Percentiles rank a stretch among this genome's conserved stretches.
phyloP scores from a whole-genome alignment of 108 stramenopile genomes.

The Nannochloropsis salina region DNA sequence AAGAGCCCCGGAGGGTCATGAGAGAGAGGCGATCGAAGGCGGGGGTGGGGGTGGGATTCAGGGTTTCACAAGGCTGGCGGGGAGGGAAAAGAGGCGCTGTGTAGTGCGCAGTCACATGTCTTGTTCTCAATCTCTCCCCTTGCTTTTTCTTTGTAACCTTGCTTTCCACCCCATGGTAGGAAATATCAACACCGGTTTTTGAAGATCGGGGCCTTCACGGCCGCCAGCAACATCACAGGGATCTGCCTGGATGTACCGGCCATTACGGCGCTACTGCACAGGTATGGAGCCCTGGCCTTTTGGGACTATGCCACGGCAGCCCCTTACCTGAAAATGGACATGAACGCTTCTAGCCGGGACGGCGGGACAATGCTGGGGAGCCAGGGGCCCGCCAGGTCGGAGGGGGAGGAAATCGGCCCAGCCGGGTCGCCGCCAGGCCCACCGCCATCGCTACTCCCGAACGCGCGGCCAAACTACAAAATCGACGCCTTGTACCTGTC shows the following conservation, averaged over 20 bases:
- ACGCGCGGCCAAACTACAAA: slow-evolving; percentile 40
- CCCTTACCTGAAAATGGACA: slow-evolving; percentile 75
- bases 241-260: slow-evolving; percentile 67
- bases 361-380: neutral
- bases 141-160: neutral
- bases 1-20: neutral
- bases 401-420: neutral
- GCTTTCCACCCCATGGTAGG: neutral
- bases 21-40: neutral
- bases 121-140: neutral
- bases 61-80: neutral
- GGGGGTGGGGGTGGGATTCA: neutral
- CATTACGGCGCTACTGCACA: slow-evolving; percentile 67
- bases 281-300: slow-evolving; percentile 74
- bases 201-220: slow-evolving; percentile 74
- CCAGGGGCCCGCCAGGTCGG: neutral
- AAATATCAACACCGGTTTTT: slow-evolving; percentile 41
- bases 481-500: slow-evolving; percentile 60
- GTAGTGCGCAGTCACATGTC: neutral
- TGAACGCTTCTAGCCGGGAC: slow-evolving; percentile 60
- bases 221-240: slow-evolving; percentile 90
- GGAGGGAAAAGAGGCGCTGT: neutral
- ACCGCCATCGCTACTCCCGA: neutral
- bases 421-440: neutral
- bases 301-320: slow-evolving; percentile 96